Conservation (phyloP, 768 basidiomycete genomes). For the Boletus rubropictus region DNA sequence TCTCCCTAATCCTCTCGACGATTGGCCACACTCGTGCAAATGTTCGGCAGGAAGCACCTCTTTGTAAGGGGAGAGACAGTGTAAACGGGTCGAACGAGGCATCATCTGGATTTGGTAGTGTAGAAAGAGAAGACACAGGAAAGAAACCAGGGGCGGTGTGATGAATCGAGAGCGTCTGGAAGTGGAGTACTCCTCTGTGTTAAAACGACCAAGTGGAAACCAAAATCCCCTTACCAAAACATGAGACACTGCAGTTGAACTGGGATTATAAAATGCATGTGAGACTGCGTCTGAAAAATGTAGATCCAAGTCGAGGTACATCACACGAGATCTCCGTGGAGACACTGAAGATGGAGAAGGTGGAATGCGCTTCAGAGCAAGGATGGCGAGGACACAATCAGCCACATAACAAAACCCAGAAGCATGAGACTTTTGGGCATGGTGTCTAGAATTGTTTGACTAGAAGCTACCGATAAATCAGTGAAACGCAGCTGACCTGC, state of each 20-base stretch:
- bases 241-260: slow-evolving; percentile 35
- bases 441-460: slow-evolving; percentile 50
- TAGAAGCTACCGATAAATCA: not conserved
- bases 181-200: not conserved
- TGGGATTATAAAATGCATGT: slow-evolving; percentile 56
- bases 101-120: slow-evolving; percentile 38
- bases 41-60: slow-evolving; percentile 63
- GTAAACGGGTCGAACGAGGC: slow-evolving; percentile 51
- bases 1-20: slow-evolving; percentile 53
- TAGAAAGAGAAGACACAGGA: slow-evolving; percentile 52
- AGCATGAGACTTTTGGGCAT: slow-evolving; percentile 71
- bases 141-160: slow-evolving; percentile 82
- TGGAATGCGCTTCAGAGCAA: slow-evolving; percentile 50
- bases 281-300: slow-evolving; percentile 90
- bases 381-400: slow-evolving; percentile 78
- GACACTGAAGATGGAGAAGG: slow-evolving; percentile 14
- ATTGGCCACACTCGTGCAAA: slow-evolving; percentile 59
- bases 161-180: slow-evolving; percentile 80
- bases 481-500: slow-evolving; percentile 43
- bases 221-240: slow-evolving; percentile 37
- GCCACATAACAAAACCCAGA: slow-evolving; percentile 95
- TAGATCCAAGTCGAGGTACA: slow-evolving; percentile 91
- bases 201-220: not conserved
- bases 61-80: slow-evolving; percentile 70
- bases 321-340: slow-evolving; percentile 49